Percentiles rank a stretch among this genome's conserved stretches.
These are phyloP conservation scores for Chamaecyparis obtusa DNA, from an alignment of 75 land plant species.

Conservation along the genomic window DNA sequence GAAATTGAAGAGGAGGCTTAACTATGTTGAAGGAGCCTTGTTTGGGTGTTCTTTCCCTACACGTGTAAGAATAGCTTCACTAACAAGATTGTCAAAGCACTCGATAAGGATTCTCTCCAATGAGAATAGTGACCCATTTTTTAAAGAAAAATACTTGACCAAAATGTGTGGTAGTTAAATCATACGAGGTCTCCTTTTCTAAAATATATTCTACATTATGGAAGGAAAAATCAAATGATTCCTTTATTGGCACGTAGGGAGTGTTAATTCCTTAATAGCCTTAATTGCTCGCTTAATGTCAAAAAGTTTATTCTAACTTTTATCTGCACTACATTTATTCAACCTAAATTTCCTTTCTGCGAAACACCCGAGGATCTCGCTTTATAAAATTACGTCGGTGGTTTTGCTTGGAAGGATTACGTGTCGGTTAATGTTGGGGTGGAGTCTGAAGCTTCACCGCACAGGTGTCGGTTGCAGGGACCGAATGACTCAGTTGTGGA, in stretches of 20 bases:
- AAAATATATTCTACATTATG: too few species aligned
- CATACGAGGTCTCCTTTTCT: too few species aligned
- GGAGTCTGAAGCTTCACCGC: background rate
- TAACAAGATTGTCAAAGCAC: too few species aligned
- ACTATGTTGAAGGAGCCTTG: too few species aligned
- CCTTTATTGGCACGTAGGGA: background rate
- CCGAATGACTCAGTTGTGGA: background rate
- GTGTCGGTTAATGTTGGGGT: background rate
- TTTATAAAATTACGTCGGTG: background rate
- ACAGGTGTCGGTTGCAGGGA: background rate
- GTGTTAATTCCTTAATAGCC: background rate
- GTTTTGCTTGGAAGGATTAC: background rate
- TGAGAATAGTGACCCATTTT: too few species aligned
- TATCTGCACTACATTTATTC: background rate
- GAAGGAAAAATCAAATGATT: background rate
- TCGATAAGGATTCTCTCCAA: too few species aligned
- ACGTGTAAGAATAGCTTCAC: too few species aligned
- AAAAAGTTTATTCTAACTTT: background rate
- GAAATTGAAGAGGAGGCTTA: too few species aligned
- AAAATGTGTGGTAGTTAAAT: too few species aligned
- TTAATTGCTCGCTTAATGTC: background rate
- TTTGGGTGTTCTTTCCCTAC: too few species aligned
- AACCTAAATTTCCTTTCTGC: too few species aligned
- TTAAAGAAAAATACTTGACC: too few species aligned
- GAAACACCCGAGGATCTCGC: background rate